Evolutionary conservation across 106 monocot genomes (phyloP).

Genomic region (Chionographis japonica): DNA sequence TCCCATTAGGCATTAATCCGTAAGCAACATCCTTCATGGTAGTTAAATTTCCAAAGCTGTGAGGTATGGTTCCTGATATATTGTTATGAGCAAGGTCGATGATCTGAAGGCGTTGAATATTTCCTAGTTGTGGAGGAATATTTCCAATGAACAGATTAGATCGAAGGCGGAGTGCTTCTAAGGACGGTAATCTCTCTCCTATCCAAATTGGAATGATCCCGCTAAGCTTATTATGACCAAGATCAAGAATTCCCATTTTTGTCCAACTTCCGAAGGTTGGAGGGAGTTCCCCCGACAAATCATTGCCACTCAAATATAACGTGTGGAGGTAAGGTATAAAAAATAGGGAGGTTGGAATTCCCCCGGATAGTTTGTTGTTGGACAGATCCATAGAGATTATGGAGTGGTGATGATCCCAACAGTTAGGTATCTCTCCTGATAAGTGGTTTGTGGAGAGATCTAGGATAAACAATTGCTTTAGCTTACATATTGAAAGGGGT

Average conservation of each 20-base stretch:
- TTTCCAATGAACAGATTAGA: slow-evolving; percentile 1
- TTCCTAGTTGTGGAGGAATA: slow-evolving; percentile 10
- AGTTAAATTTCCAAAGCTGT: neutral
- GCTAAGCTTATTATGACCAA: slow-evolving; percentile 17
- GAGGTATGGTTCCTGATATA: slow-evolving; percentile 16
- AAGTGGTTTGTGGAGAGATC: slow-evolving; percentile 40
- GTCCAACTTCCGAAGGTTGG: no score
- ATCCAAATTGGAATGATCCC: slow-evolving; percentile 29
- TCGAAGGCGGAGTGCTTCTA: slow-evolving; percentile 6
- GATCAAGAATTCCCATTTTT: slow-evolving; percentile 8
- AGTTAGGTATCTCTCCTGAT: slow-evolving; percentile 29
- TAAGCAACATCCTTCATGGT: neutral
- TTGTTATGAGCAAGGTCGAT: slow-evolving; percentile 23
- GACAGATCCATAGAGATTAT: slow-evolving; percentile 10
- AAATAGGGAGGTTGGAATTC: slow-evolving; percentile 9
- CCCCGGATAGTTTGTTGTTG: slow-evolving; percentile 30
- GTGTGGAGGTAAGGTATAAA: slow-evolving; percentile 12
- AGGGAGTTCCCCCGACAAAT: neutral
- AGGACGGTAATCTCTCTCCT: slow-evolving; percentile 4
- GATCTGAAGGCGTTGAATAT: slow-evolving; percentile 6
- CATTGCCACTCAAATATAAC: slow-evolving; percentile 31
- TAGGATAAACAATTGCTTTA: slow-evolving; percentile 9
- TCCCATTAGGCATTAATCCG: no score
- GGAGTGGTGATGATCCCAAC: slow-evolving; percentile 11
- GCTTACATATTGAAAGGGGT: slow-evolving; percentile 20